Base-by-base conservation (phyloP, 768 basidiomycete species). In the Suillus clintonianus region DNA sequence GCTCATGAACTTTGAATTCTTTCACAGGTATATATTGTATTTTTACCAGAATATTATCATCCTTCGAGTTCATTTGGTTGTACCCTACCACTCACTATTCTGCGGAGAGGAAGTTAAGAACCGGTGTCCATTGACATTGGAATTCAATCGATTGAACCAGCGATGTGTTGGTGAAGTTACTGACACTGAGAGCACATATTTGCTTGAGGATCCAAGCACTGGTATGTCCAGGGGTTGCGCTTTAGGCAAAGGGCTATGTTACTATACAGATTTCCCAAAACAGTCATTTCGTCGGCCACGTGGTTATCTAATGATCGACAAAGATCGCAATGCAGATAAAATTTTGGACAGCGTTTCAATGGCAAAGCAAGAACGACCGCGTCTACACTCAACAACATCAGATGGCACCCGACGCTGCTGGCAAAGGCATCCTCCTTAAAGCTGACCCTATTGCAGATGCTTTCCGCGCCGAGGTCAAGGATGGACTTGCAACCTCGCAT, bases 401-500 rank as follows among this genome's bases (percentile, higher is more conserved):
- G n/a, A 77, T 78, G 77, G 62, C 75, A 51, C 60, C 66, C 27
- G 70, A 77, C 60, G 60, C 69, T 42, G 65, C 70, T 37, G 85
- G 88, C 27, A 91, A 91, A 76, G 91, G 93, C 19, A 74, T 94
- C 32, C 83, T 94, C 6, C 83, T 93, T 69, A 92, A 92, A 67
- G 90, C 91, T 0, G 92, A 94, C 70, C 78, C 84, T 11, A 87
- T 96, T 68, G 89, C 92, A 27, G 82, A 83, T 34, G 76, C 86
- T 3, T 95, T 90, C 72, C 84, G 86, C 14, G 82, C 86, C 50
- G 92, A 94, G 73, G 85, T 96, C 68, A 84, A 84, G 66, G 56
- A 74, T 22, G 76, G 77, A 32, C 79, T 87, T 24, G 68, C 73
- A 17, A 68, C 72, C 54, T 69, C 72, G 37, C 42, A 76, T 5